Conservation (phyloP, 331 rosid species). For the Prunus yedoensis region DNA sequence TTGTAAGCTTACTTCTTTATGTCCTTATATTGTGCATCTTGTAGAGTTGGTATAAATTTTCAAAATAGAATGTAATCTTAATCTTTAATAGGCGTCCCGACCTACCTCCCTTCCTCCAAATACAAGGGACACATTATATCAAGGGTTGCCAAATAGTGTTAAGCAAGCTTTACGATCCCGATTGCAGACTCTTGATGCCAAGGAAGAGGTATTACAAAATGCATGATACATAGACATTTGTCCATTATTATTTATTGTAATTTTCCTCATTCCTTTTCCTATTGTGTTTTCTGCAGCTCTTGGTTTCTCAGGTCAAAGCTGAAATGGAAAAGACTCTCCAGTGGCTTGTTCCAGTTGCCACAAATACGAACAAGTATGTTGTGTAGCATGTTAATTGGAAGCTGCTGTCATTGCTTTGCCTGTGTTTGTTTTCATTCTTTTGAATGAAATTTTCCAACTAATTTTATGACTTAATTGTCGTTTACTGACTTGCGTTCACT, state of each 20-base stretch:
- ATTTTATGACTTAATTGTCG: not conserved
- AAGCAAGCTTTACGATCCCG: conserved; percentile 67
- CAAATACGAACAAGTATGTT: conserved; percentile 72
- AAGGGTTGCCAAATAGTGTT: conserved; percentile 59
- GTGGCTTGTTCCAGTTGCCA: conserved; percentile 86
- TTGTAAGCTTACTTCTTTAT: conserved; percentile 52
- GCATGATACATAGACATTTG: not conserved
- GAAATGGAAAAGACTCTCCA: conserved; percentile 74
- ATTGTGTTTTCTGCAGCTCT: conserved; percentile 50
- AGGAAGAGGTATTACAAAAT: conserved; percentile 53
- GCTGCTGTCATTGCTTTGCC: not conserved
- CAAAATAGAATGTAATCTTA: conserved; percentile 14
- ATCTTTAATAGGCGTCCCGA: conserved; percentile 63
- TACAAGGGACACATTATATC: conserved; percentile 74
- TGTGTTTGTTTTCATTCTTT: not conserved
- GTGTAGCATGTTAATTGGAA: conserved; percentile 10
- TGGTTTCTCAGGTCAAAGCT: conserved; percentile 52
- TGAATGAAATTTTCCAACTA: not conserved
- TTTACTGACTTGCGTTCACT: not conserved
- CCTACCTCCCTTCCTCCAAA: conserved; percentile 76
- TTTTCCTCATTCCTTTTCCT: not conserved
- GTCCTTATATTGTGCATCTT: not conserved
- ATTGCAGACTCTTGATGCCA: conserved; percentile 46
- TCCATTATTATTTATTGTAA: conserved; percentile 3
- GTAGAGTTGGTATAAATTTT: conserved; percentile 13